These are phyloP conservation scores for Tripterygium wilfordii DNA, from an alignment of 177 flowering plant genomes.

Conservation along the genomic window DNA sequence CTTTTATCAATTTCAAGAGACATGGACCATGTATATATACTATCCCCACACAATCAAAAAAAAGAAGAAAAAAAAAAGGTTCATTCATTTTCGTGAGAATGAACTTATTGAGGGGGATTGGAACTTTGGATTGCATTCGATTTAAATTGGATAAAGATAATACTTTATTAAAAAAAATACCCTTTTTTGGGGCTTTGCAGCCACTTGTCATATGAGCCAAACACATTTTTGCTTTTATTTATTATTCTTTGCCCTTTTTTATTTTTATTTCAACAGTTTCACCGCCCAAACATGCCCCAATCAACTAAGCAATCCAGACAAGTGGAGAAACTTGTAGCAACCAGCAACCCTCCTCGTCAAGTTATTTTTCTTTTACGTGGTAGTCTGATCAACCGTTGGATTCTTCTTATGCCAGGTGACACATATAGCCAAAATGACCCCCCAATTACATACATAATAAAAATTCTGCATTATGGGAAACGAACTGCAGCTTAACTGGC, in stretches of 20 bases:
- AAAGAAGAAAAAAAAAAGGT: no score
- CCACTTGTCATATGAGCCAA: slow-evolving; percentile 5
- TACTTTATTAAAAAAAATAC: background rate
- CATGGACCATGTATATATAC: no score
- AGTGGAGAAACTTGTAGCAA: slow-evolving; percentile 1
- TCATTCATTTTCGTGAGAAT: no score
- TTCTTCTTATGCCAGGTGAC: no score
- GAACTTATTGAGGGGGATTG: background rate
- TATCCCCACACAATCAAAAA: no score
- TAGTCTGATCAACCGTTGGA: background rate
- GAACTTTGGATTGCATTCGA: background rate
- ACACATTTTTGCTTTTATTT: slow-evolving; percentile 2
- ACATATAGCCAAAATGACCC: no score
- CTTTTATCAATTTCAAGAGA: no score
- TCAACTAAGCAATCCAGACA: slow-evolving; percentile 3
- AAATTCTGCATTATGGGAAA: no score
- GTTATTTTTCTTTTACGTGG: no score
- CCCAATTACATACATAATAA: no score
- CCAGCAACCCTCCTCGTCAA: background rate
- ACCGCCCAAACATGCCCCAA: slow-evolving; percentile 20
- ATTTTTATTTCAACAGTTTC: slow-evolving; percentile 6
- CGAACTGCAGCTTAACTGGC: no score
- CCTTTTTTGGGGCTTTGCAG: background rate
- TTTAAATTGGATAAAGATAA: background rate
- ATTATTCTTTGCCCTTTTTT: background rate